These are phyloP conservation scores for Xylaria sp. DNA, from an alignment of 2,329 filamentous ascomycete species.

Conservation along the genomic window DNA sequence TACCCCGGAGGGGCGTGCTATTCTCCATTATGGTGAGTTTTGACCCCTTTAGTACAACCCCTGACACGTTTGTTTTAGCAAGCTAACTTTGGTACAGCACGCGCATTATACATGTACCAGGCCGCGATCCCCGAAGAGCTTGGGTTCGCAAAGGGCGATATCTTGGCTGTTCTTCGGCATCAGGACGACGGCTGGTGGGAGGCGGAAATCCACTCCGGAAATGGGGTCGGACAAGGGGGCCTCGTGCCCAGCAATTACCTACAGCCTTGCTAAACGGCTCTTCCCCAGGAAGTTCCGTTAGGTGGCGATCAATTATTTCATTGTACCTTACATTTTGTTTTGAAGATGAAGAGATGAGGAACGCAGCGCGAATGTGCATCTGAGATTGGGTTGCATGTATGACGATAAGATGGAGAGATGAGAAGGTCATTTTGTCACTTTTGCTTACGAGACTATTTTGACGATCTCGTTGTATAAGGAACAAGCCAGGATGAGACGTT, in stretches of 20 bases:
- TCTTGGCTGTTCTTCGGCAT: conserved; percentile 85
- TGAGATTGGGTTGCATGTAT: conserved; percentile 33
- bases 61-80: conserved; percentile 17
- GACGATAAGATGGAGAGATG: conserved; percentile 10
- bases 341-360: not conserved
- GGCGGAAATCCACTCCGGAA: conserved; percentile 83
- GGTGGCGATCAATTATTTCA: not conserved
- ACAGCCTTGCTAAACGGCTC: conserved; percentile 53
- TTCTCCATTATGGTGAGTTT: conserved; percentile 91
- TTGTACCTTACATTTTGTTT: not conserved
- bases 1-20: conserved; percentile 85
- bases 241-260: conserved; percentile 77
- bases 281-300: not conserved
- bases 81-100: conserved; percentile 65
- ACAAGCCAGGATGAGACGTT: conserved; percentile 19
- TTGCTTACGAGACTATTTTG: conserved; percentile 19
- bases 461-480: conserved; percentile 20
- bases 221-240: conserved; percentile 62
- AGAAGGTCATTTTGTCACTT: conserved; percentile 15
- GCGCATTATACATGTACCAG: conserved; percentile 92
- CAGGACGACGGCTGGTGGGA: conserved; percentile 99
- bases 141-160: conserved; percentile 90
- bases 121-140: conserved; percentile 96
- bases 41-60: too few species aligned
- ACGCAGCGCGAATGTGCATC: conserved; percentile 15